Percentiles rank a stretch among this genome's conserved stretches.
Conservation (phyloP, 108 stramenopile genomes). For the Cyclotella sp. region DNA sequence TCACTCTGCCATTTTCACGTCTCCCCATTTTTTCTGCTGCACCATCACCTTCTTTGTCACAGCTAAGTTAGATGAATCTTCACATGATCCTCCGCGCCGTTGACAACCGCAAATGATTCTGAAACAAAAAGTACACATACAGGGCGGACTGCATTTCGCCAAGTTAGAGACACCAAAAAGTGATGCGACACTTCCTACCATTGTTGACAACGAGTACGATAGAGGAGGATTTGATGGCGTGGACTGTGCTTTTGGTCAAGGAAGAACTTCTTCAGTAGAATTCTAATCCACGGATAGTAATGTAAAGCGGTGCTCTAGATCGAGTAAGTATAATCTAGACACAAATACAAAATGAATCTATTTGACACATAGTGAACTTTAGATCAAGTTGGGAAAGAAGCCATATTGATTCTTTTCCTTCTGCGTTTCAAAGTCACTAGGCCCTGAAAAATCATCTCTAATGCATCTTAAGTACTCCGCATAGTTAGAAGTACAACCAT, state of each 20-base stretch:
- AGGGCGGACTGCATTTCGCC: slow-evolving; percentile 37
- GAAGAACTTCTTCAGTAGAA: slow-evolving; percentile 8
- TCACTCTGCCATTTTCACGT: no score
- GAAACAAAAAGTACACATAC: slow-evolving; percentile 26
- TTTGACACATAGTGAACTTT: not conserved
- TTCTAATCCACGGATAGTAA: not conserved
- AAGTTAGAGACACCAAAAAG: slow-evolving; percentile 21
- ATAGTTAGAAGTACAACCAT: slow-evolving; percentile 13
- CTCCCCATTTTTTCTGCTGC: no score
- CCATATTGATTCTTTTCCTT: not conserved
- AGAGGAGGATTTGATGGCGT: slow-evolving; percentile 54
- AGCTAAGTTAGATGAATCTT: slow-evolving; percentile 43
- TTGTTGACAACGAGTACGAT: slow-evolving; percentile 49
- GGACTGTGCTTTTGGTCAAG: slow-evolving; percentile 45
- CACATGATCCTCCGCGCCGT: slow-evolving; percentile 32
- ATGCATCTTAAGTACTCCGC: slow-evolving; percentile 14
- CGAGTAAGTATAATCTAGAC: no score
- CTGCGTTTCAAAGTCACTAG: not conserved
- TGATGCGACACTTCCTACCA: slow-evolving; percentile 10
- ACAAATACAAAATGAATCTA: no score
- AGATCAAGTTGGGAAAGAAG: not conserved
- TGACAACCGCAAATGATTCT: slow-evolving; percentile 36
- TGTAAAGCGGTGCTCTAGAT: no score
- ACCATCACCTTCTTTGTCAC: no score
- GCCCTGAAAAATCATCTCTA: slow-evolving; percentile 10